phyloP scores from a whole-genome alignment of 768 basidiomycete genomes.

The Pulveroboletus sp. region DNA sequence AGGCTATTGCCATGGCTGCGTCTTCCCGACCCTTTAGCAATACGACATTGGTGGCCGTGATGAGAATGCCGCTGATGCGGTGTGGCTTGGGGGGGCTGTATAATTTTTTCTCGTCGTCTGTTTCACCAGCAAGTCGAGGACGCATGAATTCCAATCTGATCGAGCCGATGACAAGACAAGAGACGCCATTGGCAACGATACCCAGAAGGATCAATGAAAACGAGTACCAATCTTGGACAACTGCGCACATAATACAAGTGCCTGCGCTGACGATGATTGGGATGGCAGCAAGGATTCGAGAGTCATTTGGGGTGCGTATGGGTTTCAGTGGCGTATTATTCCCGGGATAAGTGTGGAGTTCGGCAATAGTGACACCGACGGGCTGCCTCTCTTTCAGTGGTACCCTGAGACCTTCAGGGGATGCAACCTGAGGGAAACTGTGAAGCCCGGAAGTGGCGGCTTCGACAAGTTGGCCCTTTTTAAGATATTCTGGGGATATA shows the following conservation, averaged over 20 bases:
- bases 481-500: background rate
- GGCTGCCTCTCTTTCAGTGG: background rate
- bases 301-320: background rate
- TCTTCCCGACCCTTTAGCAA: conserved; percentile 9
- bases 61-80: conserved; percentile 5
- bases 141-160: conserved; percentile 10
- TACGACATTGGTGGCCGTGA: conserved; percentile 1
- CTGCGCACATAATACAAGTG: conserved; percentile 3
- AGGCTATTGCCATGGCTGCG: conserved; percentile 9
- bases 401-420: too few species aligned
- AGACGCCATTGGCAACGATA: conserved; percentile 27
- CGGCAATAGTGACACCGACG: conserved; percentile 1
- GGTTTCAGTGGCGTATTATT: background rate
- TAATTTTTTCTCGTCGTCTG: background rate
- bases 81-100: background rate
- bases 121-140: conserved; percentile 1
- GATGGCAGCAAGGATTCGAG: background rate
- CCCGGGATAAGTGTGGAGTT: background rate
- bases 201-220: conserved; percentile 29
- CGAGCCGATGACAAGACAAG: conserved; percentile 24
- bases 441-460: background rate
- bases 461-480: background rate
- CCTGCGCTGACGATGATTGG: conserved; percentile 2
- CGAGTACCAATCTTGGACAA: conserved; percentile 25
- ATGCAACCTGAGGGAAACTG: background rate